Evolutionary conservation across 148 eudicot genomes (phyloP), one percentile per base, ranked within the genome.

Genomic region (Pouteria glomerata): DNA sequence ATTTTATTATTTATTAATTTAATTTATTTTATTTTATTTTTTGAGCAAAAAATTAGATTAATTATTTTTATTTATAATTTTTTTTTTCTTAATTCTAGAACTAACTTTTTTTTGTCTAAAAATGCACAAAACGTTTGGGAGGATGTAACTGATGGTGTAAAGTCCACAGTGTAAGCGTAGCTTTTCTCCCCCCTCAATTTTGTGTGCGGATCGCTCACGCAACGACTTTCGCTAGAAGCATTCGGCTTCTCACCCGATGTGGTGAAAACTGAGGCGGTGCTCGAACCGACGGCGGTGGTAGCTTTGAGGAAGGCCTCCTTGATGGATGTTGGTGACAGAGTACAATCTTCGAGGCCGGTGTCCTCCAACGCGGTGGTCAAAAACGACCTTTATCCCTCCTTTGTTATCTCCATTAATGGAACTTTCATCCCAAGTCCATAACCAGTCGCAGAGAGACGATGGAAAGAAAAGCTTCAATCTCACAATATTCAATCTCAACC

Each of bases 301-400:
- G 96, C 96, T 52, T 83, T 90, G 57, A 85, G 82, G 68, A 92
- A 92, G 39, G 97, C 96, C 69, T 85, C 85, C 13, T 78, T 78
- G 82, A 90, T 90, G 14, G 87, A 83, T 30, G 85, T 88, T 1
- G 90, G 91, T 1, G 98, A 90, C 0, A 91, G 83, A 0, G 96
- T 91, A 59, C 97, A 91, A 82, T 91, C 92, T 74, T 94, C 97
- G 47, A 94, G 92, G 72, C 97, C 97, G 39, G 98, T 93, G 57
- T 94, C 96, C 73, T 91, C 97, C 45, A 85, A 1, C 80, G 78
- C n/a, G 98, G 98, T 26, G 98, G 96, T 33, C 41, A 62, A 59
- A 87, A 82, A 24, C 15, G 80, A 47, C 16, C 67, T 71, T 14
- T 57, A 23, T 5, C 51, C 69, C 33, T 69, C 83, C 21, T 44